A percentile compares a stretch with the other conserved stretches of the same genome.
Conservation (phyloP, 2,329 filamentous ascomycete species). For the Colletotrichum chrysophilum region DNA sequence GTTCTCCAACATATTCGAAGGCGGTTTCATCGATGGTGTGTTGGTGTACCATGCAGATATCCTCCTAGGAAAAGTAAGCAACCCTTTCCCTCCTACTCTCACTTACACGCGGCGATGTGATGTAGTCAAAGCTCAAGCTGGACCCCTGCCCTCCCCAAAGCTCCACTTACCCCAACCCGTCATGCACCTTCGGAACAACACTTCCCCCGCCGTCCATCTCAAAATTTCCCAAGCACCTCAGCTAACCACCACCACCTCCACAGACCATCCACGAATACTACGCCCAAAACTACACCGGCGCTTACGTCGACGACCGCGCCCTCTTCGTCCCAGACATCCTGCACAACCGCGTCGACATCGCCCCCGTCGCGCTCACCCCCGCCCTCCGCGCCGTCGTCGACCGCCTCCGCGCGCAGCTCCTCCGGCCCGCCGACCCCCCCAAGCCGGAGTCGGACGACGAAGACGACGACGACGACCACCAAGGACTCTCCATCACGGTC, state of each 20-base stretch:
- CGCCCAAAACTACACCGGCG: not conserved
- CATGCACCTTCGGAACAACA: not conserved
- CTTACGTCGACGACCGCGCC: not conserved
- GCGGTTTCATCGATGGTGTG: not conserved
- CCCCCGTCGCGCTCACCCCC: not conserved
- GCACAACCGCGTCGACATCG: not conserved
- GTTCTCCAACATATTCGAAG: not conserved
- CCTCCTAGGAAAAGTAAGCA: not conserved
- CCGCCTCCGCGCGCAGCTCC: not conserved
- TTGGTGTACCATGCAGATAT: not conserved
- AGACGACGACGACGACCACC: not conserved
- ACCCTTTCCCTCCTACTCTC: not conserved
- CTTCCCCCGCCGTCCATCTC: not conserved
- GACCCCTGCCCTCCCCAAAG: not conserved
- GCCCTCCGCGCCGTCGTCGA: not conserved
- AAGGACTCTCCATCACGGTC: not conserved
- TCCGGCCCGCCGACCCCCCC: no score
- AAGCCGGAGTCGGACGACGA: not conserved
- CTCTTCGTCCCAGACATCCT: not conserved
- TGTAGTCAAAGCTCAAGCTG: not conserved
- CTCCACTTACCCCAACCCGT: not conserved
- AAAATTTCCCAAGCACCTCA: not conserved
- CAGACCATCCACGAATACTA: not conserved
- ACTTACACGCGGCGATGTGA: not conserved
- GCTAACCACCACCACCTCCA: not conserved